phyloP scores from a whole-genome alignment of 352 stramenopile species.

The Pythium plurisporium region DNA sequence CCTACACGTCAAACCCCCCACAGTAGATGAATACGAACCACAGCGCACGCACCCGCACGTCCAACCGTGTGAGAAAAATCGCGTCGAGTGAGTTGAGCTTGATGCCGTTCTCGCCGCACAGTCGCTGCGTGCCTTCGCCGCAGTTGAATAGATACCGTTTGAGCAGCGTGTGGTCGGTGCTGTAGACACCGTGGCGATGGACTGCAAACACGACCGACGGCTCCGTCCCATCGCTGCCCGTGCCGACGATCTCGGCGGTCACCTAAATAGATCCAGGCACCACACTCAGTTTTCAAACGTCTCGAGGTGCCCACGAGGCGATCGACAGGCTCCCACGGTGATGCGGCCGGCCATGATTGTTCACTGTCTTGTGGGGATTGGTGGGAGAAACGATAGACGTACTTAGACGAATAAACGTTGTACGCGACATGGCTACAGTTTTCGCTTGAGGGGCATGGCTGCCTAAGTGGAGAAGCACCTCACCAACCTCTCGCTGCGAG shows the following conservation, averaged over 20 bases:
- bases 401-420: no score
- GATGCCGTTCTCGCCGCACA: conserved; percentile 64
- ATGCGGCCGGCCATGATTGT: conserved; percentile 4
- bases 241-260: conserved; percentile 54
- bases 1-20: neutral
- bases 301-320: no score
- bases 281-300: neutral
- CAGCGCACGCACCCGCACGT: conserved; percentile 42
- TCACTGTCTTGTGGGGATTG: neutral
- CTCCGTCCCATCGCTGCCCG: conserved; percentile 59
- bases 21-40: neutral
- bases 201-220: conserved; percentile 63
- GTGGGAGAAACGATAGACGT: no score
- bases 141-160: conserved; percentile 73
- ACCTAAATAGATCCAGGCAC: conserved; percentile 20
- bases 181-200: conserved; percentile 63
- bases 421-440: conserved; percentile 4
- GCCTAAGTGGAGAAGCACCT: no score
- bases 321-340: no score
- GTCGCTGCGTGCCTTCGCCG: conserved; percentile 58
- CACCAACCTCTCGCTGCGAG: no score
- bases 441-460: no score
- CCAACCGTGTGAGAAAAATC: conserved; percentile 67
- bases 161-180: conserved; percentile 49
- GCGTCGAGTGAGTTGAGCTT: conserved; percentile 65